These are phyloP conservation scores for Dicorynia guianensis DNA, from an alignment of 306 rosid genomes.

Conservation along the genomic window DNA sequence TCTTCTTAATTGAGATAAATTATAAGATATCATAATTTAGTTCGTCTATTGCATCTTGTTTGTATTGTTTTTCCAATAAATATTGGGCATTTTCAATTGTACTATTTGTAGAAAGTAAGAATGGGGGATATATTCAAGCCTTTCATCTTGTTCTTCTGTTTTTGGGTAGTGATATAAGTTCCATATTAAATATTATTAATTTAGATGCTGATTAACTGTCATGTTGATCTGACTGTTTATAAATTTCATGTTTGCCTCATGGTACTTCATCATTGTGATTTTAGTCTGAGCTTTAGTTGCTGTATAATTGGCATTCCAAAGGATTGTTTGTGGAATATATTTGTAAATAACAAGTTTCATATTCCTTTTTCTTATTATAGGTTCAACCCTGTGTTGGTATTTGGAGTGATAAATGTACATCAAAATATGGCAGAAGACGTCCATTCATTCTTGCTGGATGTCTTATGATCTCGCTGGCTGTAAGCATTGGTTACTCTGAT, in stretches of 20 bases:
- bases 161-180: background rate
- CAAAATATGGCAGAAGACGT: slow-evolving; percentile 92
- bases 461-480: slow-evolving; percentile 80
- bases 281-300: background rate
- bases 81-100: background rate
- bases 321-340: background rate
- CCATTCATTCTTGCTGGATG: slow-evolving; percentile 95
- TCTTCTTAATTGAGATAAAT: background rate
- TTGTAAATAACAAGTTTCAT: background rate
- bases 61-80: background rate
- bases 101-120: background rate
- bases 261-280: background rate
- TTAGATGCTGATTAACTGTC: slow-evolving; percentile 7
- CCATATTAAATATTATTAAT: background rate
- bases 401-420: slow-evolving; percentile 97
- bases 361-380: slow-evolving; percentile 41
- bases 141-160: background rate
- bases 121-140: too few relatives aligned
- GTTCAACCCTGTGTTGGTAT: slow-evolving; percentile 91
- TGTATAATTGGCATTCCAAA: slow-evolving; percentile 1
- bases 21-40: background rate
- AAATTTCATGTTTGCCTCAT: background rate
- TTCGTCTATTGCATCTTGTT: background rate
- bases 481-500: slow-evolving; percentile 52
- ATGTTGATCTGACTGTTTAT: background rate